phyloP scores from a whole-genome alignment of 805 yeast genomes.

The Metschnikowia kofuensis region DNA sequence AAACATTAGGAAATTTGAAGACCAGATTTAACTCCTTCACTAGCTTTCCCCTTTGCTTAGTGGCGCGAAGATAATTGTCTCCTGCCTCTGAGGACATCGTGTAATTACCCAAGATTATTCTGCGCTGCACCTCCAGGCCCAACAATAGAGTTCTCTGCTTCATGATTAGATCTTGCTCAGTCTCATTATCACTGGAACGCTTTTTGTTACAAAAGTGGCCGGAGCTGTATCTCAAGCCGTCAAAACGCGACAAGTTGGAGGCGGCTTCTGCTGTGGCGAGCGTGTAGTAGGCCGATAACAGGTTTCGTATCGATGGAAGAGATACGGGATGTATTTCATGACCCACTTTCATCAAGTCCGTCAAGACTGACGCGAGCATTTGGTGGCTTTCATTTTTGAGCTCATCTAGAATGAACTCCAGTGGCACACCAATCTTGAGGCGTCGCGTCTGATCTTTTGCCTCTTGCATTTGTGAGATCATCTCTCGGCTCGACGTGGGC shows the following conservation, averaged over 20 bases:
- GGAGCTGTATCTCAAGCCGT: conserved; percentile 83
- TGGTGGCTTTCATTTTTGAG: conserved; percentile 45
- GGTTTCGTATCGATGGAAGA: conserved; percentile 61
- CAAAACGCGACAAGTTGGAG: conserved; percentile 85
- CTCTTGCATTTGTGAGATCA: conserved; percentile 12
- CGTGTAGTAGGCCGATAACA: conserved; percentile 82
- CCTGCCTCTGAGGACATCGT: conserved; percentile 74
- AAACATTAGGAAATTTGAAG: conserved; percentile 51
- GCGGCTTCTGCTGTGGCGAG: conserved; percentile 92
- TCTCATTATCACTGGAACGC: conserved; percentile 18
- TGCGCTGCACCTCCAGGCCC: conserved; percentile 78
- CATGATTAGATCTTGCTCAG: conserved; percentile 17
- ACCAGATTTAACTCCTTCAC: conserved; percentile 63
- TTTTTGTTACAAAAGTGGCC: conserved; percentile 21
- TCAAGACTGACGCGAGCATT: conserved; percentile 47
- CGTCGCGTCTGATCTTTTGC: conserved; percentile 9
- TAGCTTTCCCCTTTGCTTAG: conserved; percentile 56
- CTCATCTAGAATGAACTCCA: conserved; percentile 60
- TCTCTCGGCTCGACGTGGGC: conserved; percentile 30
- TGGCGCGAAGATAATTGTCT: conserved; percentile 77
- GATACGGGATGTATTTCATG: conserved; percentile 61
- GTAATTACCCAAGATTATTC: conserved; percentile 84
- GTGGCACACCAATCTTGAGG: conserved; percentile 68
- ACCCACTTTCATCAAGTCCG: conserved; percentile 43
- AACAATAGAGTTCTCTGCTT: conserved; percentile 64